Base-by-base conservation (phyloP, 768 basidiomycete species). In the Porphyrellus cyaneotinctus region DNA sequence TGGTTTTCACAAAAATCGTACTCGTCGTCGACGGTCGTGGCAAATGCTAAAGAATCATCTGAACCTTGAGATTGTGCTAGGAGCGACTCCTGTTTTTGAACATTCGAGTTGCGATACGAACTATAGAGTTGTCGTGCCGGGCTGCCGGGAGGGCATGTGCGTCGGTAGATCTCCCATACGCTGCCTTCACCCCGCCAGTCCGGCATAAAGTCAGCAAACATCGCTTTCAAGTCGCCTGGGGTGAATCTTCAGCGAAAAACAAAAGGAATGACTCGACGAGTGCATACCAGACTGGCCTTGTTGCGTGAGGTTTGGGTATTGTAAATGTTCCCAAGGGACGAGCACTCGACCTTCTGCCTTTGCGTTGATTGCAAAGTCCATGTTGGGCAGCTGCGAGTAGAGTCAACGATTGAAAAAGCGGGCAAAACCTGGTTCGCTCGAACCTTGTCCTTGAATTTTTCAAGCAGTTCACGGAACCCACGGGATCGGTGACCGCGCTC, bases 351-450 rank as follows among this genome's bases (percentile, higher is more conserved):
- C 92, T 71, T 98, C 97, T 1, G 94, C 88, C 71, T 87, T 89
- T 22, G 89, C 84, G 61, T 97, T 98, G 72, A 99, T 83, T 0
- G 97, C 84, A 59, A 99, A 85, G 61, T 97, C 88, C 85, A 98
- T 85, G 73, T 98, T 84, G 11, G 95, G 95, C 2, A 98, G 78
- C 84, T 93, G 38, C 36, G 17, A 43, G 18, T 10, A 17, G n/a
- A 15, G 35, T 58, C 11, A 58, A n/a, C 6, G 41, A 32, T 3
- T 32, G 36, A 12, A 15, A 8, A 20, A 39, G 17, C 17, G 28
- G 6, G 14, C 7, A n/a, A 28, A 9, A 3, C 22, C 6, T 0
- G 13, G 39, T 4, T 44, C 12, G 70, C 77, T 48, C 26, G 23
- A 53, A 88, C 89, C 61, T 77, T 77, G 51, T 79, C 64, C 51